These are phyloP conservation scores for Tympanopsis confertula DNA, from an alignment of 2,329 filamentous ascomycete genomes.

Conservation along the genomic window DNA sequence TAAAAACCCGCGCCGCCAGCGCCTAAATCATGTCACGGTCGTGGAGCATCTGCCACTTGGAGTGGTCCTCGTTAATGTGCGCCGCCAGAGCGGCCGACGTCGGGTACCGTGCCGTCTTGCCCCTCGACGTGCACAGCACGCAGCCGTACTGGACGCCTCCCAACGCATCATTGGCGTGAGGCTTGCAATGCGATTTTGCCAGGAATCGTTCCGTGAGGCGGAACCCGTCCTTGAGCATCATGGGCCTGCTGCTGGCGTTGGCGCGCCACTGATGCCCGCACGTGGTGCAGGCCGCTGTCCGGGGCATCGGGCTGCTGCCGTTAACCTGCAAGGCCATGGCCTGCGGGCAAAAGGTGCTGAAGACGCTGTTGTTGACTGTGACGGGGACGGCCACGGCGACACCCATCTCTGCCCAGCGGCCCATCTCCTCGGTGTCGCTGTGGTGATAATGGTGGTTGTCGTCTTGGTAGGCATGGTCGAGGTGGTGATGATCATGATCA, in stretches of 20 bases:
- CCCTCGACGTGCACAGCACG: slow-evolving; percentile 24
- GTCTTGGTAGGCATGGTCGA: too few relatives aligned
- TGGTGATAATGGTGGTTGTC: too few relatives aligned
- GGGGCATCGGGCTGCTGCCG: slow-evolving; percentile 14
- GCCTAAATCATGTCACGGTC: slow-evolving; percentile 20
- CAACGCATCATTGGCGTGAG: slow-evolving; percentile 5
- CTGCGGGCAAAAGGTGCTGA: slow-evolving; percentile 25
- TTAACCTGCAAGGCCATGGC: slow-evolving; percentile 26
- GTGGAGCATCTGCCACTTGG: slow-evolving; percentile 30
- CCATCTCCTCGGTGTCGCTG: too few relatives aligned
- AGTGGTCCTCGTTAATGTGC: slow-evolving; percentile 23
- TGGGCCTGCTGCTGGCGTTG: not conserved
- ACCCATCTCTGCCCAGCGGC: too few relatives aligned
- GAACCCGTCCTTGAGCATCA: slow-evolving; percentile 23
- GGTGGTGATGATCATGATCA: too few relatives aligned
- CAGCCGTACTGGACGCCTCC: slow-evolving; percentile 18
- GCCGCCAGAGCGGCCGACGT: slow-evolving; percentile 15
- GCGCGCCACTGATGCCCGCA: slow-evolving; percentile 22
- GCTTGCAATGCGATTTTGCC: slow-evolving; percentile 24
- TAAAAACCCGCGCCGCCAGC: too few relatives aligned
- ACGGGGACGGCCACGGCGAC: not conserved
- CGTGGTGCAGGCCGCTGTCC: slow-evolving; percentile 7
- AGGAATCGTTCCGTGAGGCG: slow-evolving; percentile 23
- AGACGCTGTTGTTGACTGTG: slow-evolving; percentile 19
- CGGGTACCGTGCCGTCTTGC: slow-evolving; percentile 18